Percentiles rank a stretch among this genome's conserved stretches.
Conservation (phyloP, 1,284 basidiomycete genomes). For the Salmacisia buchloeana region DNA sequence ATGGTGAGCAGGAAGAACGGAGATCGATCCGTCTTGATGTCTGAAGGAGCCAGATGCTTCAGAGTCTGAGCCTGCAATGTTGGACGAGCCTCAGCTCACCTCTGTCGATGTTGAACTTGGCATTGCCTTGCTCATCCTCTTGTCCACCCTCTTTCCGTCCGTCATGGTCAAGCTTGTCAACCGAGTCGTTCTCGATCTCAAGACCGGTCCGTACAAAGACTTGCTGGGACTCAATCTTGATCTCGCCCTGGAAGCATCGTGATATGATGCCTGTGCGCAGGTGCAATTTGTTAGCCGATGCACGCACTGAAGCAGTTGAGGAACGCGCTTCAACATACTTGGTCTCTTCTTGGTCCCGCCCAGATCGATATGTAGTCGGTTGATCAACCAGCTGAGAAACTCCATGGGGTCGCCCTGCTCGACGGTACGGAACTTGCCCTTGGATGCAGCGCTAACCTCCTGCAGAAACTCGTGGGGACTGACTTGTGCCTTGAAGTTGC, state of each 20-base stretch:
- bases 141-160: conserved; percentile 35
- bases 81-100: too few relatives aligned
- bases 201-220: conserved; percentile 58
- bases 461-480: conserved; percentile 97
- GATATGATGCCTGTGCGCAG: conserved; percentile 72
- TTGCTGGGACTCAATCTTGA: conserved; percentile 88
- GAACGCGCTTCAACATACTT: conserved; percentile 10
- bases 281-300: conserved; percentile 52
- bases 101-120: conserved; percentile 35
- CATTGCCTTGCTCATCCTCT: conserved; percentile 30
- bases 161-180: conserved; percentile 28
- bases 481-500: conserved; percentile 82
- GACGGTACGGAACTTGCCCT: conserved; percentile 82
- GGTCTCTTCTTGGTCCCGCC: conserved; percentile 59
- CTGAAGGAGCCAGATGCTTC: conserved; percentile 53
- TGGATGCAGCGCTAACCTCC: conserved; percentile 81
- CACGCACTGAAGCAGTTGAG: conserved; percentile 72
- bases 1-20: conserved; percentile 93
- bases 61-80: conserved; percentile 14
- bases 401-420: conserved; percentile 93
- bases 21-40: conserved; percentile 75
- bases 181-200: conserved; percentile 17
- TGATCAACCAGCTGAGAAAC: conserved; percentile 92
- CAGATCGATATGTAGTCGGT: conserved; percentile 82
- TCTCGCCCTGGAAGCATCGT: conserved; percentile 85